These are phyloP conservation scores for Podaxis sp. DNA, from an alignment of 768 basidiomycete genomes.

Conservation along the genomic window DNA sequence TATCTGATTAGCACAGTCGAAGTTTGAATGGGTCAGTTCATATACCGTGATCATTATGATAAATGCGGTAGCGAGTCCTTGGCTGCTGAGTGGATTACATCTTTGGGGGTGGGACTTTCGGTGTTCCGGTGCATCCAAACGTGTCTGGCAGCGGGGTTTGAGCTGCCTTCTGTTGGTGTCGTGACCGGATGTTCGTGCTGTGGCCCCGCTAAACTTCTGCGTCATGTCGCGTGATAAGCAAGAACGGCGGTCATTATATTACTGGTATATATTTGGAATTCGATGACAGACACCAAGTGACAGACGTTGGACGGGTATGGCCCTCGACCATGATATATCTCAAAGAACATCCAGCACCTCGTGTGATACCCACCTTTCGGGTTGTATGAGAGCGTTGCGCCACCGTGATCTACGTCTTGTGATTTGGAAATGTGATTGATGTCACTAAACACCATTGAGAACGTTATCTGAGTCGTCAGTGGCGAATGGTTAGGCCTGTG, in stretches of 20 bases:
- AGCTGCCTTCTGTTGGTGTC: background rate
- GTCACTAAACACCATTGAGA: too few relatives aligned
- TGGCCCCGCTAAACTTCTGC: too few relatives aligned
- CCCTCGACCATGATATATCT: background rate
- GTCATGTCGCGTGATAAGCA: background rate
- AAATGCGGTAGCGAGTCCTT: background rate
- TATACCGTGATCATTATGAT: too few relatives aligned
- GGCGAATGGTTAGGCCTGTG: background rate
- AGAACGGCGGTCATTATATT: background rate
- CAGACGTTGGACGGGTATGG: background rate
- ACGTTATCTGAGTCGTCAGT: background rate
- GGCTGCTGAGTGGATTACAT: background rate
- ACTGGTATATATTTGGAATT: background rate
- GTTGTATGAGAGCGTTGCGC: background rate
- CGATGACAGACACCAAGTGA: background rate
- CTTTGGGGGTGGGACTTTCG: background rate
- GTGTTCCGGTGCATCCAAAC: background rate
- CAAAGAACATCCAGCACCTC: background rate
- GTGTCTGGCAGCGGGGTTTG: background rate
- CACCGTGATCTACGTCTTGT: background rate
- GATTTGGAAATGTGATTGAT: background rate
- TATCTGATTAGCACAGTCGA: too few relatives aligned
- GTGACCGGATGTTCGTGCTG: background rate
- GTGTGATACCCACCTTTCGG: background rate
- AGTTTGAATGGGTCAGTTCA: too few relatives aligned